Base-by-base conservation (phyloP, 148 eudicot species). In the Selenicereus undatus region DNA sequence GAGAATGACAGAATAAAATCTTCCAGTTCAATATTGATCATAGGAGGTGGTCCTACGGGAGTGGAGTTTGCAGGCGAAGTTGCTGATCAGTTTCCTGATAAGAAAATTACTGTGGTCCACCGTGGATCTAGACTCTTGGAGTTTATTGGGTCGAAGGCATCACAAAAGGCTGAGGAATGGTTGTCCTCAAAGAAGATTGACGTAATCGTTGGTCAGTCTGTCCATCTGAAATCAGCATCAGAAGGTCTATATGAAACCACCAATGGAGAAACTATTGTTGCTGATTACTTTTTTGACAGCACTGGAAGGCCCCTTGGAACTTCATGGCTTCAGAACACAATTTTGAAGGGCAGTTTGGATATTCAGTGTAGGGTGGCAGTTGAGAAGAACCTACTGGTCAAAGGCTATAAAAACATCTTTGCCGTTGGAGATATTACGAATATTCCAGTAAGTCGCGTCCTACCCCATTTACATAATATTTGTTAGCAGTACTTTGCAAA, bases 41-140 rank as follows among this genome's bases (percentile, higher is more conserved):
- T 88, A 56, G 93, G 93, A 83, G 93, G 91, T 29, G 93, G 93
- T 4, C 89, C 93, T 2, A 85, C 87, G 17, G 91, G 93, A 17
- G 93, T 91, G 20, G 93, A 91, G 80, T 88, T 91, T 79, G 91
- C 90, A 42, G 93, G 82, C 71, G 93, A 91, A 85, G 88, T 91
- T 16, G 78, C 81, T 18, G 81, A 81, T 13, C 83, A 86, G 24
- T 89, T 86, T 82, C 91, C 93, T 24, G 82, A 81, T 12, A 91
- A 88, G 82, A 89, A 86, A 79, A 83, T 91, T 30, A 86, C 83
- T 58, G 71, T 91, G 27, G 90, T 89, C 26, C 89, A 88, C 78
- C 81, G 88, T 9, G 93, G 91, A 35, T 39, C 88, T 13, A 88
- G 88, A 68, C 80, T 91, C 76, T 66, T 91, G 51, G 89, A 89